These are phyloP conservation scores for Balakata baccata DNA, from an alignment of 345 rosid genomes.

Conservation along the genomic window DNA sequence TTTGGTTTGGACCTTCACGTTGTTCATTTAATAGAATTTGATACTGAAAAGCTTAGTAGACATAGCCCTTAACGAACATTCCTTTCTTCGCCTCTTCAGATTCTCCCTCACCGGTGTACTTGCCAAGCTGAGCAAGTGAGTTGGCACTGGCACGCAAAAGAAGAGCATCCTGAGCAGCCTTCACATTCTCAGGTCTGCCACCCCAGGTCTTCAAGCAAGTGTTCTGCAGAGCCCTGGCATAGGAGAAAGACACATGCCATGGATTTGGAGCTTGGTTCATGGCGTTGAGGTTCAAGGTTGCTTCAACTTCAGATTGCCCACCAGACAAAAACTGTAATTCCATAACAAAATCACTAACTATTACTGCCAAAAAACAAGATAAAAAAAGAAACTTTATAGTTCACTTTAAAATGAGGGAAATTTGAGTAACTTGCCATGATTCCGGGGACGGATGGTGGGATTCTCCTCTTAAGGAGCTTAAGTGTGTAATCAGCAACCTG, in stretches of 20 bases:
- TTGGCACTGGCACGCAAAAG: conserved; percentile 76
- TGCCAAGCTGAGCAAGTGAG: conserved; percentile 91
- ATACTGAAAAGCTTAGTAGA: conserved; percentile 37
- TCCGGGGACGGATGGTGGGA: conserved; percentile 90
- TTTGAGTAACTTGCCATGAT: conserved; percentile 68
- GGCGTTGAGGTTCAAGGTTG: conserved; percentile 85
- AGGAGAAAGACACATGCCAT: conserved; percentile 95
- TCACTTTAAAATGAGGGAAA: not conserved
- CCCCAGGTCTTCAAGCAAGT: conserved; percentile 91
- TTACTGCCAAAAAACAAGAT: not conserved
- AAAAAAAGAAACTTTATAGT: not conserved
- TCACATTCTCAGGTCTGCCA: conserved; percentile 76
- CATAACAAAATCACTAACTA: conserved; percentile 5
- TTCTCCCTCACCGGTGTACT: conserved; percentile 79
- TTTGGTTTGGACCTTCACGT: conserved; percentile 11
- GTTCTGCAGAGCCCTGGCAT: conserved; percentile 96
- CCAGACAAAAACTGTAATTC: conserved; percentile 87
- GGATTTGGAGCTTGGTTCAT: conserved; percentile 88
- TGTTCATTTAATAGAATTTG: conserved; percentile 12
- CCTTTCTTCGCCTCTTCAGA: conserved; percentile 88
- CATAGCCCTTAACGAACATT: conserved; percentile 82
- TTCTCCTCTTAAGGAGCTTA: conserved; percentile 76
- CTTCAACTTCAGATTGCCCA: conserved; percentile 95
- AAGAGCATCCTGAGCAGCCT: conserved; percentile 64
- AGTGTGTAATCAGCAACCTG: conserved; percentile 83